Conservation (phyloP, 2,329 filamentous ascomycete genomes). For the Biscogniauxia sp. region DNA sequence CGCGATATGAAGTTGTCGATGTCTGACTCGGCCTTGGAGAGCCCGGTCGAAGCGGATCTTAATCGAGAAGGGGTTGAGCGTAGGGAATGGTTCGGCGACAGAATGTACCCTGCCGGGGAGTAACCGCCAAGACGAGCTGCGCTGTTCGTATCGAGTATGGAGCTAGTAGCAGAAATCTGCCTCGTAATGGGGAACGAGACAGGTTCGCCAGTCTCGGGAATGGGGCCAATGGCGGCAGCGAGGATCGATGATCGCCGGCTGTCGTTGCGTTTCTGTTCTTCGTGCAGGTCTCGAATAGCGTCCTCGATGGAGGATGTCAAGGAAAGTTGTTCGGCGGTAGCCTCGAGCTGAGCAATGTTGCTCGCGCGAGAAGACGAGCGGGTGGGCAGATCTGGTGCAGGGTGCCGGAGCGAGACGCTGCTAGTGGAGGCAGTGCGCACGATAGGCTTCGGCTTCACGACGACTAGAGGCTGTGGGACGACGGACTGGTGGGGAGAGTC, state of each 20-base stretch:
- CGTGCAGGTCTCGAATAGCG: constrained; percentile 71
- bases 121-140: constrained; percentile 67
- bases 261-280: constrained; percentile 68
- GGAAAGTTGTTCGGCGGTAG: constrained; percentile 71
- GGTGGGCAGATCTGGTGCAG: constrained; percentile 59
- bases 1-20: constrained; percentile 43
- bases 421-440: constrained; percentile 46
- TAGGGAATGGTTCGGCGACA: constrained; percentile 64
- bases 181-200: constrained; percentile 38
- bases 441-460: constrained; percentile 41
- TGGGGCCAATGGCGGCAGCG: constrained; percentile 44
- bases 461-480: constrained; percentile 20
- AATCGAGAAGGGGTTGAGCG: constrained; percentile 47
- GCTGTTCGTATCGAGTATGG: constrained; percentile 69
- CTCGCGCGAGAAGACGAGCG: constrained; percentile 60
- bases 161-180: constrained; percentile 49
- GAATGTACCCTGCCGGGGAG: constrained; percentile 65
- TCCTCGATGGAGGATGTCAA: constrained; percentile 73
- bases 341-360: constrained; percentile 73
- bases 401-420: constrained; percentile 51
- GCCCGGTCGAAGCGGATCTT: constrained; percentile 52
- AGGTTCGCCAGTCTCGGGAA: constrained; percentile 29
- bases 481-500: constrained; percentile 15
- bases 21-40: constrained; percentile 42
- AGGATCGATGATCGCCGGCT: constrained; percentile 64